Conservation (phyloP, 805 yeast species). For the Priceomyces fermenticarens region DNA sequence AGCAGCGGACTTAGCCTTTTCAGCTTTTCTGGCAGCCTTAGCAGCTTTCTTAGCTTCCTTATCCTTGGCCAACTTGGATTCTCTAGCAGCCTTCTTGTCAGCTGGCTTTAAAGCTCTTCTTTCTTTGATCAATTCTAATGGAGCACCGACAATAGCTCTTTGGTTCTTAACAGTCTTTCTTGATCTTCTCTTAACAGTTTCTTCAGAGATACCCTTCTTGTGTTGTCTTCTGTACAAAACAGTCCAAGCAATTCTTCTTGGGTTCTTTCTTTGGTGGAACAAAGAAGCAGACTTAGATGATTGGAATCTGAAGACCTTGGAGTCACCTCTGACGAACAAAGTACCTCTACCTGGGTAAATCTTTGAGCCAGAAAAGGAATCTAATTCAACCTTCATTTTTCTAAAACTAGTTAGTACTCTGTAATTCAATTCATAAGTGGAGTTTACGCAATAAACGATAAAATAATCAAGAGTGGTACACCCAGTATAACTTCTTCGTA, state of each 20-base stretch:
- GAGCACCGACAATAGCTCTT: conserved; percentile 99
- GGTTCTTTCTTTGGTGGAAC: conserved; percentile 99
- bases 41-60: conserved; percentile 88
- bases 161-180: conserved; percentile 98
- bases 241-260: conserved; percentile 99
- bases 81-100: conserved; percentile 97
- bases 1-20: conserved; percentile 79
- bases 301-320: conserved; percentile 99
- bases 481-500: not conserved
- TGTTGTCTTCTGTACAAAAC: conserved; percentile 99
- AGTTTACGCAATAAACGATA: not conserved
- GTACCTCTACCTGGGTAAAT: conserved; percentile 99
- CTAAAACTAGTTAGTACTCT: conserved; percentile 28
- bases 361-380: conserved; percentile 98
- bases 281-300: conserved; percentile 96
- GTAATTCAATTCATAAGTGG: not conserved
- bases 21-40: conserved; percentile 94
- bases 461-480: not conserved
- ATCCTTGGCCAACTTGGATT: conserved; percentile 77
- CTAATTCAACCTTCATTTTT: conserved; percentile 98
- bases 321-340: conserved; percentile 98
- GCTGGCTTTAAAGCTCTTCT: conserved; percentile 95
- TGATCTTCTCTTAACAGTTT: conserved; percentile 92
- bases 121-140: conserved; percentile 96
- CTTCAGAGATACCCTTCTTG: conserved; percentile 99